Percentiles rank a stretch among this genome's conserved stretches.
These are phyloP conservation scores for Arthrocladium fulminans DNA, from an alignment of 2,329 filamentous ascomycete genomes.

Conservation along the genomic window DNA sequence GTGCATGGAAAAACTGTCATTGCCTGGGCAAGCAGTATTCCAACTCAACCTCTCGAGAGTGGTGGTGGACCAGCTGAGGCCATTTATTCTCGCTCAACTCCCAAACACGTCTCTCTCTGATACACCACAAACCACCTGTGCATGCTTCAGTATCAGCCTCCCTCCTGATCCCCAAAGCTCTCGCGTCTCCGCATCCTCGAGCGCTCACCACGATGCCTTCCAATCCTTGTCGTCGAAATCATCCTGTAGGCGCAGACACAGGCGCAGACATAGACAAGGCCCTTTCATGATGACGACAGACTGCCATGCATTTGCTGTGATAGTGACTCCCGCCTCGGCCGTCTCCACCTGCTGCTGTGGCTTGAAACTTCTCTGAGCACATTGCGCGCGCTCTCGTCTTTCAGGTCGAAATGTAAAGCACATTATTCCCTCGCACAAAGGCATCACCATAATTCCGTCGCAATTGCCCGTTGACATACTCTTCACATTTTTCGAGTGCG, in stretches of 20 bases:
- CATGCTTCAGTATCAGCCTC: background rate
- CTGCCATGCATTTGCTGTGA: too few species aligned
- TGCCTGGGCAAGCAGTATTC: slow-evolving; percentile 46
- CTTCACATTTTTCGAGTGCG: slow-evolving; percentile 87
- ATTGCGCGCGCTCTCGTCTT: slow-evolving; percentile 1
- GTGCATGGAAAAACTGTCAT: slow-evolving; percentile 57
- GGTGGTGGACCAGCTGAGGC: slow-evolving; percentile 13
- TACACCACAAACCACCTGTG: too few species aligned
- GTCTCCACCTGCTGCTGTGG: background rate
- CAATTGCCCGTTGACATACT: slow-evolving; percentile 78
- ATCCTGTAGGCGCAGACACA: too few species aligned
- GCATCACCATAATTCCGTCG: slow-evolving; percentile 83
- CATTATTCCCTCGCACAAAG: slow-evolving; percentile 93
- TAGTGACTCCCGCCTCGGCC: background rate
- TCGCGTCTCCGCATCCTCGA: too few species aligned
- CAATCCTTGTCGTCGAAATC: too few species aligned
- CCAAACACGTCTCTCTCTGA: too few species aligned
- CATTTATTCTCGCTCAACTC: too few species aligned
- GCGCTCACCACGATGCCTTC: too few species aligned
- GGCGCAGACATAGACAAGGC: too few species aligned
- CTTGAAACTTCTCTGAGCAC: background rate
- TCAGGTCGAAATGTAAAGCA: slow-evolving; percentile 22
- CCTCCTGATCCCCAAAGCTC: too few species aligned
- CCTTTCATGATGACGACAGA: too few species aligned
- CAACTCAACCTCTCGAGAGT: slow-evolving; percentile 16